Evolutionary conservation across 306 rosid species (phyloP).

Genomic region (Rubus parviflorus): DNA sequence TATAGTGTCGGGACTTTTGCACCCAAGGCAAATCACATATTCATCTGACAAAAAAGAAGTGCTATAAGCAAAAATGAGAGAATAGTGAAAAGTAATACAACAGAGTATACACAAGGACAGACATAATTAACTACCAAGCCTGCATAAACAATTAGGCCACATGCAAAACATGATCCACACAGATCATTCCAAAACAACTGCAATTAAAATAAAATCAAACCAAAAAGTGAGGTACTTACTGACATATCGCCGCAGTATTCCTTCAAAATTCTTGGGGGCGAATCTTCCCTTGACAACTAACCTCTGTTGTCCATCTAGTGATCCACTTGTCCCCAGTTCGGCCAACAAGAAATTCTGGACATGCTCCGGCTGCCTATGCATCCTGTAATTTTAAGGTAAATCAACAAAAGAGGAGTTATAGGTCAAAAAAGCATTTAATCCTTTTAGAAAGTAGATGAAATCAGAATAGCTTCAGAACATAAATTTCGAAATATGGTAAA

Average conservation of each 20-base stretch:
- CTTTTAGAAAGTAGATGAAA: neutral
- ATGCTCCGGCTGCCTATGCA: slow-evolving; percentile 98
- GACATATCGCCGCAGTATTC: slow-evolving; percentile 87
- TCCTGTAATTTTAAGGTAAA: slow-evolving; percentile 40
- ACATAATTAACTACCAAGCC: neutral
- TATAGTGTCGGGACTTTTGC: slow-evolving; percentile 81
- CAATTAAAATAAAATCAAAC: slow-evolving; percentile 17
- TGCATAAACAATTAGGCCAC: neutral
- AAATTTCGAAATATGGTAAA: neutral
- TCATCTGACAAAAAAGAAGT: slow-evolving; percentile 56
- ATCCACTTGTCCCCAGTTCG: slow-evolving; percentile 95
- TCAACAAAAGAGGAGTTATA: neutral
- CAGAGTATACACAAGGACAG: neutral
- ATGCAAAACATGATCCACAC: neutral
- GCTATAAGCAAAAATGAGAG: neutral
- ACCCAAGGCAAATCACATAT: slow-evolving; percentile 5
- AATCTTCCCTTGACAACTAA: slow-evolving; percentile 96
- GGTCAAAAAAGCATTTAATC: neutral
- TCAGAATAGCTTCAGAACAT: neutral
- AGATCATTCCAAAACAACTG: neutral
- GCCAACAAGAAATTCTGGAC: slow-evolving; percentile 95
- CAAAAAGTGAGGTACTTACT: slow-evolving; percentile 49
- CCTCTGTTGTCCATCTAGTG: slow-evolving; percentile 95
- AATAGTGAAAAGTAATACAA: neutral
- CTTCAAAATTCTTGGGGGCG: slow-evolving; percentile 96